Percentiles rank a stretch among this genome's conserved stretches.
Evolutionary conservation across 2,329 filamentous ascomycete genomes (phyloP).

Genomic region (Alternaria sp.): DNA sequence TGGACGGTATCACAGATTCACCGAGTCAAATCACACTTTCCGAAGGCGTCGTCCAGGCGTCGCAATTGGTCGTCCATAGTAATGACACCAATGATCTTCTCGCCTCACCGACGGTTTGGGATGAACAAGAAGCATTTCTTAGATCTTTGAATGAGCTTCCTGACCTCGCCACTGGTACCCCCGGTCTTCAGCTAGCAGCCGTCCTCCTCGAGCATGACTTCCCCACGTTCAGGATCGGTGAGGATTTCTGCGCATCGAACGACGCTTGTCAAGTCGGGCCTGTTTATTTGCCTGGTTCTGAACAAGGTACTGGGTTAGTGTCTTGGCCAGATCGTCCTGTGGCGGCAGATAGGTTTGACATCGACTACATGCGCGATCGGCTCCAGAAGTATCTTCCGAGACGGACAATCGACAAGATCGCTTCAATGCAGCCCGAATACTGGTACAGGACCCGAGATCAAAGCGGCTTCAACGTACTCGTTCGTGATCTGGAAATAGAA

Average conservation of each 20-base stretch:
- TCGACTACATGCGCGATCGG: background rate
- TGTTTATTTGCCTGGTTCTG: background rate
- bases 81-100: background rate
- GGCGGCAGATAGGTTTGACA: background rate
- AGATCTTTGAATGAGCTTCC: background rate
- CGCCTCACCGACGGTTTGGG: too few relatives aligned
- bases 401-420: background rate
- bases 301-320: background rate
- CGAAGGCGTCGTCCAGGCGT: background rate
- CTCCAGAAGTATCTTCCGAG: background rate
- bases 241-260: background rate
- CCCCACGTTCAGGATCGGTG: background rate
- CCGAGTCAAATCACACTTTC: background rate
- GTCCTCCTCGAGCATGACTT: background rate
- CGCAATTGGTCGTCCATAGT: background rate
- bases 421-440: background rate
- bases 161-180: background rate
- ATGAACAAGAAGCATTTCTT: background rate
- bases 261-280: background rate
- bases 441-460: background rate
- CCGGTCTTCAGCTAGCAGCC: background rate
- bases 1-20: background rate
- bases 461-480: background rate
- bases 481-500: background rate
- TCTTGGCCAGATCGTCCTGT: background rate